Evolutionary conservation across 2,329 filamentous ascomycete genomes (phyloP), one percentile per base, ranked within the genome.

Genomic region (Fusarium austroafricanum): DNA sequence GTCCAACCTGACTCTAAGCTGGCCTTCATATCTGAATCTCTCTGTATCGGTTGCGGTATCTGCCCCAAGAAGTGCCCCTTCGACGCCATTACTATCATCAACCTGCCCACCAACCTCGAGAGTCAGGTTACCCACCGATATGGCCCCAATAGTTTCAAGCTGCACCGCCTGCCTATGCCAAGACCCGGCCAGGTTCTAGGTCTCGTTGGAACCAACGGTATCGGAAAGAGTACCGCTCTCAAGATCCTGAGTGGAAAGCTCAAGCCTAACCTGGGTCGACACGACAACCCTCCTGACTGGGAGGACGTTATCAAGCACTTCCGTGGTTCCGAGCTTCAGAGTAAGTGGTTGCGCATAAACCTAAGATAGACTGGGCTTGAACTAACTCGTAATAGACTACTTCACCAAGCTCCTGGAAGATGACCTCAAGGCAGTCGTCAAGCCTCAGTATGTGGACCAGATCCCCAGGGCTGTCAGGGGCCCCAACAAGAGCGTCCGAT

Each of bases 41-140:
- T 97, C 67, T 97, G 95, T 80, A 97, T 98, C 76, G 96, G 96
- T 81, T 99, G 96, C 79, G 96, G 96, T 90, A 99, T 99, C 84
- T 99, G 96, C 82, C 94, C 95, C 43, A 99, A 99, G 86, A 98
- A 98, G 82, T 99, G 96, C 81, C 96, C 96, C 17, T 99, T 99
- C 82, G 92, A 94, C 78, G 96, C 96, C 75, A 99, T 99, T 83
- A 96, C 95, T 80, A 99, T 99, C 81, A 99, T 99, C 93, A 99
- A 99, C 85, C 85, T 99, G 86, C 96, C 96, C 74, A 99, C 96
- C 80, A 99, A 99, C 83, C 91, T 99, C 81, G 96, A 99, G 82
- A 96, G 92, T 71, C 92, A 98, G 81, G 94, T 99, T 77, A 98
- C 96, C 73, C 96, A 99, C 81, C 92, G 96, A 79, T 99, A 99